Evolutionary conservation across 2,329 filamentous ascomycete species (phyloP), one percentile per base, ranked within the genome.

Genomic region (Immersiporthe knoxdaviesiana): DNA sequence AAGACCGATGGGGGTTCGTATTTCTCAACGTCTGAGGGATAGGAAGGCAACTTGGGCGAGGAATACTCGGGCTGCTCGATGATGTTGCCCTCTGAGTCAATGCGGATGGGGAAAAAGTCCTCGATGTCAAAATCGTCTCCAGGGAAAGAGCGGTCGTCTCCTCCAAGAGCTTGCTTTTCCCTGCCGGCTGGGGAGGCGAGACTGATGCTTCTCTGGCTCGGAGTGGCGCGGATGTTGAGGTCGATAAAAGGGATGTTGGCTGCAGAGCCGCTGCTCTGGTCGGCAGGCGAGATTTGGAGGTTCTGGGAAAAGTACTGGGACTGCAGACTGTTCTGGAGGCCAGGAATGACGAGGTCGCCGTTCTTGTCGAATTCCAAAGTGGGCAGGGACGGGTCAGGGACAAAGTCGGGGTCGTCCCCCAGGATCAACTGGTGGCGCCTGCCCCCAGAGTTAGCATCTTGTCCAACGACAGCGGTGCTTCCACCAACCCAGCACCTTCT

Each of bases 381-480:
- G 1, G 90, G 87, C 35, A 93, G 81, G 44, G 83, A 82, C 44
- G 89, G 84, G 58, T 91, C 88, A 0, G 91, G 89, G 12, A 92
- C 80, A 76, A 98, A 97, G 56, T 88, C 85, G 0, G 94, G 93
- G 75, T 98, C 95, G 75, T 98, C 93, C 66, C 87, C 83, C 1
- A 98, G 83, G 3, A 93, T 83, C 68, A 97, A 89, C 73, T 94
- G 90, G 32, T 92, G 88, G 6, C 87, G 89, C 74, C 93, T 97
- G 69, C 21, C 21, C 44, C 16, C 52, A 16, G 2, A 32, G 50
- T 77, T 62, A 74, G 70, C 44, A 37, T 18, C 12, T 41, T 21
- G 2, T 21, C 30, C 61, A n/a, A 44, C 10, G 11, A 60, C 52
- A 24, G 11, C 3, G 21, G 4, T 47, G 44, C 21, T n/a, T n/a